Base-by-base conservation (phyloP, 2,329 filamentous ascomycete genomes). In the Sporothrix dimorphospora region DNA sequence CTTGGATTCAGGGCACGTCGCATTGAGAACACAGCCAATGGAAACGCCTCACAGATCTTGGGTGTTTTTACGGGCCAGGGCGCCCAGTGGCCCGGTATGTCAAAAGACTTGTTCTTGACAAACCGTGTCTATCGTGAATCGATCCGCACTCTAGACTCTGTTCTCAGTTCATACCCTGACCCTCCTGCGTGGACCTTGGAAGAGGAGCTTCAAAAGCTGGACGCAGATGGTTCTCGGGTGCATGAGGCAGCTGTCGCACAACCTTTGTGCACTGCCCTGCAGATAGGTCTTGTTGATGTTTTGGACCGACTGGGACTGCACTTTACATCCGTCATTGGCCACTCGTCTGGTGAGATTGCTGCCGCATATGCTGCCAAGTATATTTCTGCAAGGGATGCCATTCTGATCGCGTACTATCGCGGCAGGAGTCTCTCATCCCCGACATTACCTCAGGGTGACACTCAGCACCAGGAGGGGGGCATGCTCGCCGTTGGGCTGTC, bases 401-500 rank as follows among this genome's bases (percentile, higher is more conserved):
- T 77, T 27, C 40, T 63, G 14, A 71, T 76, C 12, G 75, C 77
- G 19, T 75, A 77, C 71, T 75, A 71, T 73, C 78, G 72, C 49
- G 77, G 71, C n/a, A 34, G 69, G 19, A 68, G 42, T 11, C 53
- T 73, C 3, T 61, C 69, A 1, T 11, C 65, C 9, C 11, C 68
- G 0, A 12, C n/a, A 1, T 16, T 9, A 16, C 24, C 30, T 1
- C 11, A 65, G 8, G 21, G 14, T 30, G 21, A 21, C 0, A n/a
- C 1, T 11, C 16, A 63, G 83, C 81, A 70, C 81, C 83, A 9
- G 78, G 77, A 79, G 0, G 77, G 78, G 9, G 83, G 82, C 0
- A 79, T 77, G 49, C 85, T 86, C 82, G 81, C 85, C 71, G 83
- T 80, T 0, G 81, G 82, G 1, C 79, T 80, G 1, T 76, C 84